Evolutionary conservation across 805 yeast genomes (phyloP).

Genomic region (Priceomyces medius): DNA sequence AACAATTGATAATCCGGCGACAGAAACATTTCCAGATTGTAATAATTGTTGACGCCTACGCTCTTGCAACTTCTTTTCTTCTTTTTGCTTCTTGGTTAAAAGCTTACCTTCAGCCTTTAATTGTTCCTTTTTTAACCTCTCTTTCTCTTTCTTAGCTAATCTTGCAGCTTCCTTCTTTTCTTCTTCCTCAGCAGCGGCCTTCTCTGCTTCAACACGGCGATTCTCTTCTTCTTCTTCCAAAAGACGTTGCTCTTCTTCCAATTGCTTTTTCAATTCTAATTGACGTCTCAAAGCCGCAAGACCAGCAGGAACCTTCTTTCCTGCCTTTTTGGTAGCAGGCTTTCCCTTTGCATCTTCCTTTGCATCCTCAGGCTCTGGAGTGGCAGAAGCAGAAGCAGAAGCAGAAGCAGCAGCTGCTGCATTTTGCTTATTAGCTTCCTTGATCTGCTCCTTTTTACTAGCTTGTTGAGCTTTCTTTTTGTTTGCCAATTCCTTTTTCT

Average conservation of each 20-base stretch:
- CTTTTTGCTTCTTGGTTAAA: conserved; percentile 91
- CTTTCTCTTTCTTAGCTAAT: conserved; percentile 79
- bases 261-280: conserved; percentile 81
- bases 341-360: conserved; percentile 32
- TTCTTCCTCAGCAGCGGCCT: conserved; percentile 57
- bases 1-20: conserved; percentile 63
- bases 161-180: conserved; percentile 58
- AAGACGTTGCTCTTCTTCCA: conserved; percentile 78
- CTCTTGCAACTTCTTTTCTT: conserved; percentile 81
- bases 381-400: conserved; percentile 20
- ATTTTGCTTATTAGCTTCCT: conserved; percentile 45
- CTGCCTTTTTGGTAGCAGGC: conserved; percentile 48
- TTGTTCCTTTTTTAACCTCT: conserved; percentile 81
- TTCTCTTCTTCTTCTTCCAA: conserved; percentile 67
- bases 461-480: conserved; percentile 75
- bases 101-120: conserved; percentile 95
- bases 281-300: conserved; percentile 89
- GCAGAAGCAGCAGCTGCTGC: conserved; percentile 36
- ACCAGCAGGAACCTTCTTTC: conserved; percentile 85
- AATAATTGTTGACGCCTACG: conserved; percentile 85
- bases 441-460: conserved; percentile 56
- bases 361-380: conserved; percentile 32
- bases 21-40: conserved; percentile 66
- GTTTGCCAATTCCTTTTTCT: conserved; percentile 86
- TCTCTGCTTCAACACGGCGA: conserved; percentile 51